Evolutionary conservation across 306 rosid genomes (phyloP), one percentile per base, ranked within the genome.

Genomic region (Psophocarpus tetragonolobus): DNA sequence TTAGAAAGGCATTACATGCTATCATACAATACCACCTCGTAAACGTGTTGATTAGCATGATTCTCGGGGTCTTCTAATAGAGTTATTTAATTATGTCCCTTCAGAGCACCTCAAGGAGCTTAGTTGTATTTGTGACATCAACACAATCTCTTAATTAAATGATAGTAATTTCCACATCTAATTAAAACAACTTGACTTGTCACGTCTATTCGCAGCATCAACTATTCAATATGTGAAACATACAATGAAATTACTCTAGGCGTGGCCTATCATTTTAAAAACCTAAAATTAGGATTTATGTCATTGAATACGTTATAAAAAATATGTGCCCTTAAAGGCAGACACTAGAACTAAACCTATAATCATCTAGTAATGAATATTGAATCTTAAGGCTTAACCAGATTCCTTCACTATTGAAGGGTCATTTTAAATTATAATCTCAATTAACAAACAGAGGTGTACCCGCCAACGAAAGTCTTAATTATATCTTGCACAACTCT

Each of bases 271-370:
- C 14, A 51, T 63, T 76, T 82, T 48, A 21, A 71, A 76, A 69
- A 15, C 26, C 23, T 23, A 14, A 47, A 75, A 41, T 47, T 11
- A 56, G 41, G 77, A 50, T 27, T 74, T 26, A 68, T 32, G 73
- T 9, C 53, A 68, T 29, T 64, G 65, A 77, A 45, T 36, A 26
- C 56, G 80, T 56, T 42, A 30, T 23, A 30, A 71, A 71, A 36
- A 42, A 9, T 81, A 4, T 85, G 88, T 44, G 69, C 76, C 88
- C 88, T 67, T 38, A 68, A 67, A 72, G 76, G 75, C 54, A 81
- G 83, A 81, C 85, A 85, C 14, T 38, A 38, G n/a, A n/a, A n/a
- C n/a, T n/a, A n/a, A n/a, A n/a, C n/a, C n/a, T n/a, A n/a, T n/a
- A n/a, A n/a, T n/a, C n/a, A n/a, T n/a, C n/a, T n/a, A n/a, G n/a